Percentiles rank a stretch among this genome's conserved stretches.
phyloP scores from a whole-genome alignment of 2,329 filamentous ascomycete species.

The Alternaria arborescens region DNA sequence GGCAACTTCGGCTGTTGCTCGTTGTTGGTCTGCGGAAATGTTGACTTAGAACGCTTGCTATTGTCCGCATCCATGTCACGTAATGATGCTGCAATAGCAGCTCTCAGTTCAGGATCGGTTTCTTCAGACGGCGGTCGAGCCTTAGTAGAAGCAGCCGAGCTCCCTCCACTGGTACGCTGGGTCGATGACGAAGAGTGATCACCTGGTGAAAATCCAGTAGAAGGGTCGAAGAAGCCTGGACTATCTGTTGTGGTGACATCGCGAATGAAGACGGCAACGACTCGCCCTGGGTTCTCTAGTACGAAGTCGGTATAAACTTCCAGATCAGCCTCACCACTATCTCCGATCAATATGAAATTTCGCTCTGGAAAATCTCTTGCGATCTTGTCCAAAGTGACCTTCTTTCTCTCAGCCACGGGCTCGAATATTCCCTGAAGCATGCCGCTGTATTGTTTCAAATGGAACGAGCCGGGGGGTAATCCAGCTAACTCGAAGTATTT shows the following conservation, averaged over 20 bases:
- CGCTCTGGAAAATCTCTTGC: constrained; percentile 88
- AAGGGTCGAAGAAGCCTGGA: constrained; percentile 80
- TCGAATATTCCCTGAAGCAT: constrained; percentile 99
- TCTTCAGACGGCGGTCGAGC: constrained; percentile 46
- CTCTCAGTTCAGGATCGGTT: constrained; percentile 58
- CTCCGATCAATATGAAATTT: constrained; percentile 89
- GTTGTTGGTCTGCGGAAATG: constrained; percentile 45
- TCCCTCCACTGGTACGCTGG: constrained; percentile 20
- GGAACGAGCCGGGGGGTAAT: constrained; percentile 86
- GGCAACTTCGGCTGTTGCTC: constrained; percentile 52
- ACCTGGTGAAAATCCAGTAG: constrained; percentile 52
- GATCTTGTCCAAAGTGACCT: constrained; percentile 83
- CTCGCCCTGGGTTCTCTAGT: constrained; percentile 79
- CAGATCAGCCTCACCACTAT: constrained; percentile 95
- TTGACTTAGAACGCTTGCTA: constrained; percentile 42
- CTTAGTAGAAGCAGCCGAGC: constrained; percentile 20
- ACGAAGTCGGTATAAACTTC: constrained; percentile 98
- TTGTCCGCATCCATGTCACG: constrained; percentile 56
- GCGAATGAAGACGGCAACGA: constrained; percentile 90
- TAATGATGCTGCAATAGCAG: constrained; percentile 59
- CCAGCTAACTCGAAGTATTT: constrained; percentile 83
- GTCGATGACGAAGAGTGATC: constrained; percentile 40
- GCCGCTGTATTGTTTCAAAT: constrained; percentile 94
- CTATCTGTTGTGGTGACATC: constrained; percentile 86
- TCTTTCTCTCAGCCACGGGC: constrained; percentile 94